Base-by-base conservation (phyloP, 768 basidiomycete genomes). In the Cystofilobasidium macerans region DNA sequence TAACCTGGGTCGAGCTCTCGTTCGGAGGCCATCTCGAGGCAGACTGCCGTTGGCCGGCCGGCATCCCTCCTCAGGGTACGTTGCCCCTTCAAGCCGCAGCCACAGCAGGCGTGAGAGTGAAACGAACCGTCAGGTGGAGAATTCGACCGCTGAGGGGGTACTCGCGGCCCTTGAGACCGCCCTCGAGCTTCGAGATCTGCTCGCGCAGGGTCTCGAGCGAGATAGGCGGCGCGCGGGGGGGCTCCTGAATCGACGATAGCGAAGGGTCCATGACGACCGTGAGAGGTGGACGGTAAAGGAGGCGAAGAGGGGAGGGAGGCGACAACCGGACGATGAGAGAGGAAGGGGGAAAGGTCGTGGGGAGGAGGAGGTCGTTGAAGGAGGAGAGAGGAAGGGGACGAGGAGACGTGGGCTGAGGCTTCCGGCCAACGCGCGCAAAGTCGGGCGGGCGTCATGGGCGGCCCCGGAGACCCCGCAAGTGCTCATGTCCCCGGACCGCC, bases 71-170 rank as follows among this genome's bases (percentile, higher is more conserved):
- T 22, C 45, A 9, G 11, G 12, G 16, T 30, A 22, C 54, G 18
- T 28, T 57, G 16, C 7, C 28, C 20, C 54, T 20, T 38, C 36
- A 12, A 11, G 4, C 45, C 45, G 11, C 45, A 8, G 5, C 20
- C 45, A 47, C 24, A 47, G 45, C 8, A 61, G 6, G n/a, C 20
- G 36, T 45, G 26, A 38, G 35, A 28, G 36, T 35, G 28, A 5
- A 24, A 68, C 67, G 62, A 36, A 67, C 65, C 78, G 85, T 87
- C 69, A 95, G 85, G 71, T 94, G 93, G 72, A 98, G 82, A 75
- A 95, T 87, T 48, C 93, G 83, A 1, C 92, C 93, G 6, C 86
- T 86, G 48, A 95, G 82, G 1, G 83, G 80, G 63, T 87, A 83
- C 48, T 85, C 86, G 65, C 85, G 83, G 1, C 82, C 81, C 62